A percentile compares a stretch with the other conserved stretches of the same genome.
phyloP scores from a whole-genome alignment of 2,329 filamentous ascomycete species.

The Neopestalotiopsis rosae region DNA sequence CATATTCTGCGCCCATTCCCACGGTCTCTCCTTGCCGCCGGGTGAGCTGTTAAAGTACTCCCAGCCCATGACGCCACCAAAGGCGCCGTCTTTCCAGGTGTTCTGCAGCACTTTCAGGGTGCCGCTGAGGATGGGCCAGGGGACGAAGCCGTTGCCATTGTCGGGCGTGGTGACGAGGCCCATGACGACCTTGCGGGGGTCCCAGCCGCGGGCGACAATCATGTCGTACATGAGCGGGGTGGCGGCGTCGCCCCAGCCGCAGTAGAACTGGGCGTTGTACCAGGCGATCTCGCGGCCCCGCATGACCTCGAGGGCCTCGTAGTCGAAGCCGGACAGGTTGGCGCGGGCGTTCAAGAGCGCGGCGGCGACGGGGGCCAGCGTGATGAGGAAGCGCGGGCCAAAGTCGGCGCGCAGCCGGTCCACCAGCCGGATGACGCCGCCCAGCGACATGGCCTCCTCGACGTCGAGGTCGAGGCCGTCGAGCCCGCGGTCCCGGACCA shows the following conservation, averaged over 20 bases:
- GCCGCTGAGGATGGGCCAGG: conserved; percentile 59
- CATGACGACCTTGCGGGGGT: conserved; percentile 70
- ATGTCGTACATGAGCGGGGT: conserved; percentile 53
- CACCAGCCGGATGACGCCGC: conserved; percentile 66
- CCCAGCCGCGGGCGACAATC: conserved; percentile 64
- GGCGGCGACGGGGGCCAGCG: conserved; percentile 78
- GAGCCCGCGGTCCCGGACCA: conserved; percentile 63
- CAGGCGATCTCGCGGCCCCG: conserved; percentile 70
- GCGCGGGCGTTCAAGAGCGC: conserved; percentile 67
- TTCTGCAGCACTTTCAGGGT: conserved; percentile 62
- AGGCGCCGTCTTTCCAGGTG: conserved; percentile 58
- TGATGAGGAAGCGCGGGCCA: conserved; percentile 71
- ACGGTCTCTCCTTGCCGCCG: conserved; percentile 62
- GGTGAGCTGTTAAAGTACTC: conserved; percentile 81
- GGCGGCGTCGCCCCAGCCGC: conserved; percentile 75
- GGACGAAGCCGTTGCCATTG: conserved; percentile 72
- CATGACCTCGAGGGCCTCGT: conserved; percentile 70
- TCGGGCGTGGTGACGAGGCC: conserved; percentile 76
- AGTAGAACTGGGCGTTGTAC: conserved; percentile 88
- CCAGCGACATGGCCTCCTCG: conserved; percentile 73
- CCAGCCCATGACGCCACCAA: conserved; percentile 86
- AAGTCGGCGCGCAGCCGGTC: conserved; percentile 71
- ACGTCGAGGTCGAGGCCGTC: conserved; percentile 76
- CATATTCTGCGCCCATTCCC: conserved; percentile 77
- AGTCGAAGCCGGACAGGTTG: conserved; percentile 78